Evolutionary conservation across 2,329 filamentous ascomycete species (phyloP), one percentile per base, ranked within the genome.

Genomic region (Sarocladiaceae sp.): DNA sequence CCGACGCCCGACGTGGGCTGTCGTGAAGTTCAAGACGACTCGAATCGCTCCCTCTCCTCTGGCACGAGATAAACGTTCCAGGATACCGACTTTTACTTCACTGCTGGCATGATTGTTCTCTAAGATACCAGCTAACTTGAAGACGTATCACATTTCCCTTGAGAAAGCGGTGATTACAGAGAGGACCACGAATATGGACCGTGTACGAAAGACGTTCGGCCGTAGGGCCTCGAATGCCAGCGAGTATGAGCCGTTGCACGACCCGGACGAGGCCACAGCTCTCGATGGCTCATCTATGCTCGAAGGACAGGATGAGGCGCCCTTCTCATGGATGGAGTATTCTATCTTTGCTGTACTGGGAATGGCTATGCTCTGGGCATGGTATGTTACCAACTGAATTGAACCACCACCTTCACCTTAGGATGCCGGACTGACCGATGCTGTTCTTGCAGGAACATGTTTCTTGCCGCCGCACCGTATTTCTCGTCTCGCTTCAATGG

Each of bases 291-390:
- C 65, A 6, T 52, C 59, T 25, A 39, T 60, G 6, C 56, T 60
- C 17, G 39, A 63, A 18, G 64, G 60, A 18, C 62, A 71, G 35
- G 62, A 72, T 15, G 71, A 73, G 31, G 62, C 71, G 29, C 75
- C 76, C 17, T 96, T 96, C 72, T 96, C 90, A 56, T 91, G 88
- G 84, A 64, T 89, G 31, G 89, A 95, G 66, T 99, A 97, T 70
- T 74, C 71, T 60, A 86, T 96, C 64, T 97, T 97, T 69, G 75
- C 87, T 52, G 73, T 96, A 49, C 75, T 97, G 23, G 94, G 94
- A 49, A 78, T 96, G 53, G 89, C 92, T 50, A 97, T 97, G 94
- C 78, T 97, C 40, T 97, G 93, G 93, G 91, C 93, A 52, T 97
- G 93, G 93, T 95, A 80, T 60, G 81, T 28, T 52, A 8, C n/a